Conservation (phyloP, 2,329 filamentous ascomycete genomes). For the Pseudogymnoascus sp. region DNA sequence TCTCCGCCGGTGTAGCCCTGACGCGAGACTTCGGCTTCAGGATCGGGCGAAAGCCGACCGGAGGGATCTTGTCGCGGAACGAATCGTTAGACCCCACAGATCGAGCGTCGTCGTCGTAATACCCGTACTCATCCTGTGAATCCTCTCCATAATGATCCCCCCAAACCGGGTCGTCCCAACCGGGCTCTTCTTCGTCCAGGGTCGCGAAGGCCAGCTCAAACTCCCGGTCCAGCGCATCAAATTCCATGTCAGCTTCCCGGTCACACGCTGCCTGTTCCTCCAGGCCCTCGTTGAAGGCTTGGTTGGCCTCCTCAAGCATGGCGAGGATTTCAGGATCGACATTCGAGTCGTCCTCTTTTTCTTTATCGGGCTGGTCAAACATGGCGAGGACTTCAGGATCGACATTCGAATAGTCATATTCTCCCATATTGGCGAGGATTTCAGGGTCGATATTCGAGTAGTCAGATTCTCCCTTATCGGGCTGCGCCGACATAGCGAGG, state of each 20-base stretch:
- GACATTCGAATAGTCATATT: background rate
- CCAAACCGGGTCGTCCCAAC: background rate
- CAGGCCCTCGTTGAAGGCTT: background rate
- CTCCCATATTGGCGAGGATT: background rate
- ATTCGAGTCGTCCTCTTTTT: background rate
- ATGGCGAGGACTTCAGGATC: constrained; percentile 3
- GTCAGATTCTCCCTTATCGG: background rate
- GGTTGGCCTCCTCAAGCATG: constrained; percentile 1
- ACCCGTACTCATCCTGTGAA: background rate
- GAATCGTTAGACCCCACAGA: background rate
- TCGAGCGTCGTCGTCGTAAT: background rate
- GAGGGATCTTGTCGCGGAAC: background rate
- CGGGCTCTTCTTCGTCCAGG: background rate
- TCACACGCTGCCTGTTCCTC: background rate
- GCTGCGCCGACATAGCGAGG: background rate
- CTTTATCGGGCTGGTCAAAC: background rate
- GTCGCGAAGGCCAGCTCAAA: background rate
- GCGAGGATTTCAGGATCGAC: constrained; percentile 1
- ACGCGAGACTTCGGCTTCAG: background rate
- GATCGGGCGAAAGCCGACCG: background rate
- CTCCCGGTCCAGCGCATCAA: background rate
- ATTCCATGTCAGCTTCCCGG: background rate
- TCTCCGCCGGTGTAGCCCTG: background rate
- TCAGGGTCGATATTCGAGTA: background rate
- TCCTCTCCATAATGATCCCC: background rate